Evolutionary conservation across 352 stramenopile genomes (phyloP), one percentile per base, ranked within the genome.

Genomic region (Blastocystis sp.): DNA sequence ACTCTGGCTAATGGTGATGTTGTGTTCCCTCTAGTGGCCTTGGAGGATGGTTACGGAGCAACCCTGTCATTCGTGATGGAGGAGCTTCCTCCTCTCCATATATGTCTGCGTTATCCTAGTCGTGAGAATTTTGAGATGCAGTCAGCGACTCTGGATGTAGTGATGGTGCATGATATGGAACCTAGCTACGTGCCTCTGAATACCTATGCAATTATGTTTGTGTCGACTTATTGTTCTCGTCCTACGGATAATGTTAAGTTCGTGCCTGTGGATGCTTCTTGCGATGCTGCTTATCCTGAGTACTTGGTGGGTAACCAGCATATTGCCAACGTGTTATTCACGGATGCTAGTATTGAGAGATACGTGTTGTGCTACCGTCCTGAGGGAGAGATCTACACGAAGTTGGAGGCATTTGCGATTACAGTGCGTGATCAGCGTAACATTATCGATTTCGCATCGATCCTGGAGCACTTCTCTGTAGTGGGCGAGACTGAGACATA

Each of bases 281-380:
- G 71, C 49, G 71, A 65, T 39, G 39, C 42, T 9, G 71, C 49
- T 19, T 83, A 65, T 43, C 49, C 71, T n/a, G 51, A 57, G 49
- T 83, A 83, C 51, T 12, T 51, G 46, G 46, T 83, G 43, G 71
- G 71, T 27, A 83, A 83, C 51, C 71, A 83, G 71, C 71, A 83
- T 43, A 63, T 83, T 16, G 71, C 51, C n/a, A 83, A 83, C 27
- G 71, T 83, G 43, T 2, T 83, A 49, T 83, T 83, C 71, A 74
- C n/a, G 4, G 63, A 74, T 19, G 39, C 46, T n/a, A 27, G 19
- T 21, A 24, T 83, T n/a, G 46, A 65, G 42, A 37, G 1, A 16
- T 83, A 66, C 71, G 57, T 51, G 43, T 37, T 83, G 71, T 83
- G 71, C 71, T 83, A 83, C 71, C 29, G 37, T 29, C 71, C 71